Percentiles rank a stretch among this genome's conserved stretches.
Conservation (phyloP, 2,329 filamentous ascomycete species). For the Zymoseptoria pseudotritici region DNA sequence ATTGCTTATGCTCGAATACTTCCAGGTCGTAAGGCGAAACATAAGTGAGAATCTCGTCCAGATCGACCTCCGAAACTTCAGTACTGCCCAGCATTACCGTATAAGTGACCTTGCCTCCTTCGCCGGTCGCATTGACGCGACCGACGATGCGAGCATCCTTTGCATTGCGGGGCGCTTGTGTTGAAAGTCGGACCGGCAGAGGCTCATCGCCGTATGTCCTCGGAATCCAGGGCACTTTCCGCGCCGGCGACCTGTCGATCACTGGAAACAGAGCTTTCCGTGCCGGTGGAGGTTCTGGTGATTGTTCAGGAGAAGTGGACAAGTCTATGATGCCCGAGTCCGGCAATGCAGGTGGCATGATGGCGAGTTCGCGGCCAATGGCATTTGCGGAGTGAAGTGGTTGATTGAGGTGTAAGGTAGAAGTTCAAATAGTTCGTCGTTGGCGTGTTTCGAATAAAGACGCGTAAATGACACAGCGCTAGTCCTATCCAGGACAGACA, state of each 20-base stretch:
- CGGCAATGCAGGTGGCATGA: neutral
- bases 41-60: conserved; percentile 28
- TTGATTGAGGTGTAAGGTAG: neutral
- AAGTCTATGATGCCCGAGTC: neutral
- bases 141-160: conserved; percentile 20
- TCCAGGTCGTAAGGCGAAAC: conserved; percentile 30
- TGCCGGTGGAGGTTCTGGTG: neutral
- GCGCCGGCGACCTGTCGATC: neutral
- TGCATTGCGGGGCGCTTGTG: conserved; percentile 17
- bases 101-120: conserved; percentile 17
- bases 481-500: neutral
- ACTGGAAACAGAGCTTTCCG: neutral
- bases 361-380: neutral
- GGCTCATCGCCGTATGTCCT: conserved; percentile 15
- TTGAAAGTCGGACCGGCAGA: conserved; percentile 21
- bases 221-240: neutral
- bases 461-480: neutral
- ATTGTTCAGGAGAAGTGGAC: neutral
- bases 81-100: conserved; percentile 23
- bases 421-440: neutral
- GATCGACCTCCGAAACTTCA: conserved; percentile 18
- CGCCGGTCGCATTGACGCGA: conserved; percentile 12
- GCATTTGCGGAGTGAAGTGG: neutral
- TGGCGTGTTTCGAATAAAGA: neutral
- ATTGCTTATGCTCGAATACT: conserved; percentile 26